Evolutionary conservation across 495 filamentous ascomycete species (phyloP), one percentile per base, ranked within the genome.

Genomic region (Achaetomiella virescens): DNA sequence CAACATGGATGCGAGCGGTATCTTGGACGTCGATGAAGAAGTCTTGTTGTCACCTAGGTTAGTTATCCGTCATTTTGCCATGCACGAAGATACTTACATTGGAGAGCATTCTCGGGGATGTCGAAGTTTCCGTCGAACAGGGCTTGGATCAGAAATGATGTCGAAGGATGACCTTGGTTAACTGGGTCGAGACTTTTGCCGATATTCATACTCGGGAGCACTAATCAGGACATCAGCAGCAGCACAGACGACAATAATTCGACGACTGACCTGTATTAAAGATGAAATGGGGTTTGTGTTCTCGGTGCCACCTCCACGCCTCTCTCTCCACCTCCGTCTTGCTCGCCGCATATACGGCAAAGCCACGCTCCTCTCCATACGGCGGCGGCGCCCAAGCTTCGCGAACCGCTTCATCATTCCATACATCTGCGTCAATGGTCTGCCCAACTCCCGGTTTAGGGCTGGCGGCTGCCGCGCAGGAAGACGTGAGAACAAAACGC

Each of bases 401-500:
- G 36, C 74, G 55, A 38, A 81, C 57, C 2, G 66, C 65, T 6
- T 61, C 66, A 0, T 78, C 70, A 59, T 85, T 82, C 73, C 75
- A 85, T 0, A 71, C 71, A 10, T 77, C 69, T 1, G 41, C 41
- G 22, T 61, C 65, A 31, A 81, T 64, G 20, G 29, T 20, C 14
- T 60, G 51, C n/a, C 29, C 15, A 15, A 55, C 55, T 44, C 70
- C 69, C 7, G 60, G 64, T 14, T 55, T 59, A 0, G 71, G 69
- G 21, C 61, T 42, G 20, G 61, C 46, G 12, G 74, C 68, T 0
- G 82, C 74, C 0, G 60, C 61, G 1, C 73, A 76, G 0, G 78
- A 83, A n/a, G 76, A 81, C 1, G 75, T 79, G 51, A 72, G 69
- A 3, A 84, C 81, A 37, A 84, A 68, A 2, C 75, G 64, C 56